Evolutionary conservation across 2,329 filamentous ascomycete species (phyloP), one percentile per base, ranked within the genome.

Genomic region (Xylariaceae sp.): DNA sequence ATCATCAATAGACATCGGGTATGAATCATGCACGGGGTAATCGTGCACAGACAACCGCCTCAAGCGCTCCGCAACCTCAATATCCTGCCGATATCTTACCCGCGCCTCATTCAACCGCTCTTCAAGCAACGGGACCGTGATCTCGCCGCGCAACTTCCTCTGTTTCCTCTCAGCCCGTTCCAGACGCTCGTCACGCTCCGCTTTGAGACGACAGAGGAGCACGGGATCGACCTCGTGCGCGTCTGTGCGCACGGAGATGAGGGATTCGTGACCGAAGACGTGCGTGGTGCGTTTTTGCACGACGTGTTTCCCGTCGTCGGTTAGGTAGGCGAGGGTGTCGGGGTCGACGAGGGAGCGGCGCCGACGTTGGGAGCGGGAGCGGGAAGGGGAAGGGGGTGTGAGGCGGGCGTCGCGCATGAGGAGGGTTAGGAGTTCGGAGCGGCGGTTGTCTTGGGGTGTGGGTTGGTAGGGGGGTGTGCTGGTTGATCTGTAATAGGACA

Each of bases 261-360:
- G 67, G 15, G 71, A 68, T 44, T 60, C 65, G 18, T 53, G 57
- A 9, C 62, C 63, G 17, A 58, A 59, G 50, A 68, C 66, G 0
- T 57, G 18, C n/a, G 30, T 34, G 2, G 59, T 56, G 18, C 52
- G 3, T 9, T 56, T 60, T 35, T 59, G n/a, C 2, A 60, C 30
- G 18, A 62, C 62, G 11, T 58, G 53, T 3, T 39, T 53, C 2
- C 59, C 59, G 39, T 60, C 59, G 3, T 15, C 54, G 1, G 59
- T 56, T 4, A 62, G 52, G 17, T 51, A 35, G 7, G 53, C 51
- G 23, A 30, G 23, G 23, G 23, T 30, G 7, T 51, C 54, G 1
- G 56, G 53, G n/a, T 53, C 23, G 23, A 30, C 23, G 23, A 30
- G 23, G 23, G 23, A 30, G 23, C 23, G 23, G 23, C 5, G 23